Conservation (phyloP, 306 rosid genomes). For the Medicago lupulina region DNA sequence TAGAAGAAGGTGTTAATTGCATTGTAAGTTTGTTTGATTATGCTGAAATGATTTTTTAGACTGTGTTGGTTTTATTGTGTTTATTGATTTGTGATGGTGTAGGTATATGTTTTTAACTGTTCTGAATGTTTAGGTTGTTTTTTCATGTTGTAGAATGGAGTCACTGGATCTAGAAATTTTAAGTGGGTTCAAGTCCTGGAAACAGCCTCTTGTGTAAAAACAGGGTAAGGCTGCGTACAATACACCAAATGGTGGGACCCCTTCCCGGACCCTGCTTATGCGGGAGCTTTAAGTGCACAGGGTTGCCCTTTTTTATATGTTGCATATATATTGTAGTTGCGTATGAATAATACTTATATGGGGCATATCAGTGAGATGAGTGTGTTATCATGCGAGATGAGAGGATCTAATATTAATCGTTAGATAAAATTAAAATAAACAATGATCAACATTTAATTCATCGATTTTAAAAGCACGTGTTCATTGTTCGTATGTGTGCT, state of each 20-base stretch:
- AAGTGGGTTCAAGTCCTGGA: too few relatives aligned
- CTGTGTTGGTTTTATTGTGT: neutral
- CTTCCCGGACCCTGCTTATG: too few relatives aligned
- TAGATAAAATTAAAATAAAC: neutral
- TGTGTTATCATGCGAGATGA: neutral
- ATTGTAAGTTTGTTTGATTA: neutral
- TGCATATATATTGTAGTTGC: too few relatives aligned
- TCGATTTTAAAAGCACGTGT: neutral
- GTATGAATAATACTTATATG: too few relatives aligned
- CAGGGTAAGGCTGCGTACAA: too few relatives aligned
- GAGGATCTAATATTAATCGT: neutral
- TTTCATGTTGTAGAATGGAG: neutral
- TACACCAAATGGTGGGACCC: too few relatives aligned
- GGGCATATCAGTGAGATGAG: neutral
- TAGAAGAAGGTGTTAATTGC: constrained; percentile 1
- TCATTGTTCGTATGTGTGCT: neutral
- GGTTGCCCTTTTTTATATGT: too few relatives aligned
- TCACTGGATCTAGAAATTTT: neutral
- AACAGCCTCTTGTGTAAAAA: too few relatives aligned
- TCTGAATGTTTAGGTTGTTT: neutral
- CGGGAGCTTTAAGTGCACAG: too few relatives aligned
- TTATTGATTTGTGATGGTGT: neutral
- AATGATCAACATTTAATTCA: neutral
- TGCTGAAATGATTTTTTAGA: neutral
- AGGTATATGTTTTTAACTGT: neutral